Percentiles rank a stretch among this genome's conserved stretches.
Conservation (phyloP, 1,284 basidiomycete species). For the Mycena sp. region DNA sequence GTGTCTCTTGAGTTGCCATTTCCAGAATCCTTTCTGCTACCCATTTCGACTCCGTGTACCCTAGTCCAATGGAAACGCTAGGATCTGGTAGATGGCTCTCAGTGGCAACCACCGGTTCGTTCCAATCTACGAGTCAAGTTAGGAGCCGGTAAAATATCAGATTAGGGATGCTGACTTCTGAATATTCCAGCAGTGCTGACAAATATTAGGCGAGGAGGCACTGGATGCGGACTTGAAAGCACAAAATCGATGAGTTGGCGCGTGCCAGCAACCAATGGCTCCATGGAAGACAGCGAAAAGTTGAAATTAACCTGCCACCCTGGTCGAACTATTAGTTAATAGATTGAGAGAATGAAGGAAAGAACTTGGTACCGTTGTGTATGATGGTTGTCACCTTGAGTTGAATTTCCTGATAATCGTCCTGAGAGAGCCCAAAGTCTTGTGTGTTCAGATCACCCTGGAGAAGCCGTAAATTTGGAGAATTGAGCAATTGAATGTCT, state of each 20-base stretch:
- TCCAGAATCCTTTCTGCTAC: conserved; percentile 50
- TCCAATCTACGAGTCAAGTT: not conserved
- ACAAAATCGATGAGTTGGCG: conserved; percentile 38
- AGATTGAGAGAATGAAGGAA: not conserved
- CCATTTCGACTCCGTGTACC: conserved; percentile 55
- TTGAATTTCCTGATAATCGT: not conserved
- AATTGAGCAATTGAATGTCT: conserved; percentile 15
- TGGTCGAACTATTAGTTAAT: not conserved
- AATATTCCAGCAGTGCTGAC: conserved; percentile 38
- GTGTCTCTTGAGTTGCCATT: conserved; percentile 31
- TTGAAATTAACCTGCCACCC: conserved; percentile 44
- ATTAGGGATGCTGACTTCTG: conserved; percentile 5
- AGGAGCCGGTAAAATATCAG: not conserved
- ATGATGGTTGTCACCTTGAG: not conserved
- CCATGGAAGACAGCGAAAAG: conserved; percentile 36
- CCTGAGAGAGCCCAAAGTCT: not conserved
- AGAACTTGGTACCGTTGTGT: conserved; percentile 5
- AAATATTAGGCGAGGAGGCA: conserved; percentile 38
- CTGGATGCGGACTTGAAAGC: conserved; percentile 30
- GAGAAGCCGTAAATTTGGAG: conserved; percentile 22
- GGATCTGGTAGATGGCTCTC: conserved; percentile 33
- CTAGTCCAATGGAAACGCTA: conserved; percentile 42
- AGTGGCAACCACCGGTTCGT: not conserved
- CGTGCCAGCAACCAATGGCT: conserved; percentile 35
- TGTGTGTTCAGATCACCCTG: not conserved